phyloP scores from a whole-genome alignment of 2,329 filamentous ascomycete species.

The Rutstroemia sp. region DNA sequence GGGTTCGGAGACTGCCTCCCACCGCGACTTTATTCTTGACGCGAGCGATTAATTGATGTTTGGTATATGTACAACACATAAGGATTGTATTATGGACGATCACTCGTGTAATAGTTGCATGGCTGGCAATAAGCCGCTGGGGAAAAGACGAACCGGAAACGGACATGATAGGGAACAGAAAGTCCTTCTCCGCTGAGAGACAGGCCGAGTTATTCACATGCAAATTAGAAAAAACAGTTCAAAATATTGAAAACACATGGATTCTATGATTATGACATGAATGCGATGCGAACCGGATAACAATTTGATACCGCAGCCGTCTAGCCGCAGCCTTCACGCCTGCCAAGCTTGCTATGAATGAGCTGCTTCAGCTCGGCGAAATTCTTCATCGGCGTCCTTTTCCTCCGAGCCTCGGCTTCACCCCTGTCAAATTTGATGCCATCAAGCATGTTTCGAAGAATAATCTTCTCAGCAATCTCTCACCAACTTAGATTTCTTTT shows the following conservation, averaged over 20 bases:
- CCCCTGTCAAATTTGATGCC: not conserved
- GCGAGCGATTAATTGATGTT: not conserved
- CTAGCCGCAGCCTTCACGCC: too few species aligned
- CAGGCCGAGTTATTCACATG: too few species aligned
- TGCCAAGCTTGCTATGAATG: not conserved
- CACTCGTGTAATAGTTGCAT: not conserved
- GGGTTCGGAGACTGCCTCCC: not conserved
- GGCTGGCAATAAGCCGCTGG: not conserved
- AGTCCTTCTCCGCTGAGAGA: too few species aligned
- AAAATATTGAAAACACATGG: too few species aligned
- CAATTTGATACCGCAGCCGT: too few species aligned
- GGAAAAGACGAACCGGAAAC: not conserved
- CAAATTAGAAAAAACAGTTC: too few species aligned
- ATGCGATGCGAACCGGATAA: too few species aligned
- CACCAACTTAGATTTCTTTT: not conserved
- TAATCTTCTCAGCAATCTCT: not conserved
- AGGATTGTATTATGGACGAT: not conserved
- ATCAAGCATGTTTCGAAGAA: not conserved
- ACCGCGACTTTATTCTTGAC: conserved; percentile 2
- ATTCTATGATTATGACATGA: too few species aligned
- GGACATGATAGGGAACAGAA: too few species aligned
- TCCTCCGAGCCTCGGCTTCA: conserved; percentile 5
- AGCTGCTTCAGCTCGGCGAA: not conserved
- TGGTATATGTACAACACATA: not conserved
- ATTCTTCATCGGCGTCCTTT: not conserved